Evolutionary conservation across 225 moss, liverwort and hornwort species (phyloP).

Genomic region (Anthoceros angustus): DNA sequence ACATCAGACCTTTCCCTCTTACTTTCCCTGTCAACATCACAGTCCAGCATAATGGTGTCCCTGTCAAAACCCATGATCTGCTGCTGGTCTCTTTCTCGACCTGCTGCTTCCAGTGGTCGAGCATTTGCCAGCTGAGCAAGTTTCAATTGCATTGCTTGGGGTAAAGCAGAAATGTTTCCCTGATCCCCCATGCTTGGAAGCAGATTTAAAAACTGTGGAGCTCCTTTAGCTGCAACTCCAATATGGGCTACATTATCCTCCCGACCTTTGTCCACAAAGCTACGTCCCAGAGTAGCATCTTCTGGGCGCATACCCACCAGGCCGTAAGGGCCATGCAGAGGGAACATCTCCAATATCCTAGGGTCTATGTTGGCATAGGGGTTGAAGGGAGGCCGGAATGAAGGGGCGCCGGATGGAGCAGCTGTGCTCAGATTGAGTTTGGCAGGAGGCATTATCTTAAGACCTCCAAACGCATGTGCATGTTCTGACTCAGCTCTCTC

Average conservation of each 20-base stretch:
- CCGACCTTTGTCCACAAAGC: constrained; percentile 18
- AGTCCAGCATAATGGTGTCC: constrained; percentile 4
- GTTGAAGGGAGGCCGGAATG: constrained; percentile 17
- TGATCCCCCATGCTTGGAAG: constrained; percentile 20
- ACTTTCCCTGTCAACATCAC: constrained; percentile 15
- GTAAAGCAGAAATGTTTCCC: constrained; percentile 3
- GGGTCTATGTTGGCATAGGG: constrained; percentile 26
- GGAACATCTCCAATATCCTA: constrained; percentile 27
- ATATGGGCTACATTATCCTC: constrained; percentile 16
- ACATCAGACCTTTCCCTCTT: not conserved
- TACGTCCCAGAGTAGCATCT: constrained; percentile 12
- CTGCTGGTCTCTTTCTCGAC: constrained; percentile 12
- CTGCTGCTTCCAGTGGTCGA: constrained; percentile 14
- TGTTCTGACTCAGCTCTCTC: constrained; percentile 23
- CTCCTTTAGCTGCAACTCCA: constrained; percentile 13
- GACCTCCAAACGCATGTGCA: constrained; percentile 9
- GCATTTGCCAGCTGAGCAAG: constrained; percentile 21
- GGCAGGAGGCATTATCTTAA: constrained; percentile 19
- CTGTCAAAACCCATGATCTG: not conserved
- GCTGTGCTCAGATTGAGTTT: not conserved
- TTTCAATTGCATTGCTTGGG: constrained; percentile 24
- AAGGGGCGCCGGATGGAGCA: constrained; percentile 5
- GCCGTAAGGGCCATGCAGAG: constrained; percentile 14
- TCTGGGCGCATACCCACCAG: constrained; percentile 17
- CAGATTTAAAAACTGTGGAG: constrained; percentile 18